Evolutionary conservation across 2,329 filamentous ascomycete genomes (phyloP).

Genomic region (Chaetothyriales sp.): DNA sequence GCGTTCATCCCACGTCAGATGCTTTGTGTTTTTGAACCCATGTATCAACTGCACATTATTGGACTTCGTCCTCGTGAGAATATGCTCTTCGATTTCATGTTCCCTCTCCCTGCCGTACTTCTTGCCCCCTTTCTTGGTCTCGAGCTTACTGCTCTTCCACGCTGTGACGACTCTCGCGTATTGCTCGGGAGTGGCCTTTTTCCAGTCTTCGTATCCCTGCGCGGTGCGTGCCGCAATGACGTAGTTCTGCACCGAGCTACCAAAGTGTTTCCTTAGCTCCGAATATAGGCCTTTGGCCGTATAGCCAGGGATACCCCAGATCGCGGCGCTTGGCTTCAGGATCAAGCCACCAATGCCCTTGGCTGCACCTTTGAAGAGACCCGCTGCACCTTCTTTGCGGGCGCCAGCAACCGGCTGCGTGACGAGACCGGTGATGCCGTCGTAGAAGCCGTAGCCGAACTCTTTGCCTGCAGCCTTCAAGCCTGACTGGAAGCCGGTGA

Average conservation of each 20-base stretch:
- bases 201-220: slow-evolving; percentile 58
- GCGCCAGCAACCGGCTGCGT: slow-evolving; percentile 52
- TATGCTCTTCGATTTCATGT: slow-evolving; percentile 40
- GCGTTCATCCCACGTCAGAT: slow-evolving; percentile 38
- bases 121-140: slow-evolving; percentile 35
- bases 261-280: slow-evolving; percentile 58
- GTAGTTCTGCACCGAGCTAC: slow-evolving; percentile 61
- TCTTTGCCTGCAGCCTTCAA: slow-evolving; percentile 31
- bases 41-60: slow-evolving; percentile 27
- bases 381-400: slow-evolving; percentile 50
- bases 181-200: slow-evolving; percentile 43
- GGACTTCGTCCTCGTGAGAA: slow-evolving; percentile 20
- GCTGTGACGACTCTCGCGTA: slow-evolving; percentile 48
- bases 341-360: slow-evolving; percentile 72
- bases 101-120: slow-evolving; percentile 27
- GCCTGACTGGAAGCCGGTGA: slow-evolving; percentile 37
- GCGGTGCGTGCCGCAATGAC: slow-evolving; percentile 63
- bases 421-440: slow-evolving; percentile 32
- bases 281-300: slow-evolving; percentile 71
- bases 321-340: slow-evolving; percentile 67
- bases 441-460: slow-evolving; percentile 30
- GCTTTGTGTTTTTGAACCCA: slow-evolving; percentile 39
- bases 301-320: slow-evolving; percentile 65
- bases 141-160: slow-evolving; percentile 49
- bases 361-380: slow-evolving; percentile 64